Conservation (phyloP, 805 yeast species). For the Spathaspora arborariae region DNA sequence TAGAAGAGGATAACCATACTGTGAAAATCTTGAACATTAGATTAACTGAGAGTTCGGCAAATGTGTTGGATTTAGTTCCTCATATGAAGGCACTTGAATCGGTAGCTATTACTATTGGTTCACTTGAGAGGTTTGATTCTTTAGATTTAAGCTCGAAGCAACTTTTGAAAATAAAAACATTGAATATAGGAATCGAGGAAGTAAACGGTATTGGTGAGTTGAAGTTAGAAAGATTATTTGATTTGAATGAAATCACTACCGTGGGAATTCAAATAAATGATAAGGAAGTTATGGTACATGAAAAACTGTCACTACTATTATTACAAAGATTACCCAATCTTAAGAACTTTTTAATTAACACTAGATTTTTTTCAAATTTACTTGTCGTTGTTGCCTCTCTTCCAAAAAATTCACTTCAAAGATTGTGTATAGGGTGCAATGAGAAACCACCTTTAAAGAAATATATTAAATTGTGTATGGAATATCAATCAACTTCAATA, state of each 20-base stretch:
- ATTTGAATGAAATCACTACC: not conserved
- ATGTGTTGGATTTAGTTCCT: not conserved
- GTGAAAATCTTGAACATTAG: not conserved
- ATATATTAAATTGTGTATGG: not conserved
- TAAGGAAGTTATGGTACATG: not conserved
- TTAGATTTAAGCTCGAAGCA: not conserved
- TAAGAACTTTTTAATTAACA: not conserved
- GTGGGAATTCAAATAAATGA: not conserved
- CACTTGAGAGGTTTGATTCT: not conserved
- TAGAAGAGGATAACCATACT: not conserved
- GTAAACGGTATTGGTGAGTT: not conserved
- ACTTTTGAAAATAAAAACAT: not conserved
- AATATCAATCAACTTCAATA: not conserved
- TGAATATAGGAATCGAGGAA: not conserved
- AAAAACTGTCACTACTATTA: not conserved
- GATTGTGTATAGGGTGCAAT: no score
- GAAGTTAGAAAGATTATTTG: not conserved
- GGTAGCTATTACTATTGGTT: not conserved
- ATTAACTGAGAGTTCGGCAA: not conserved
- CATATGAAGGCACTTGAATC: not conserved
- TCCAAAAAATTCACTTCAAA: no score
- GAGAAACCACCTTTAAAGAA: no score
- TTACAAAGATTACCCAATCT: not conserved
- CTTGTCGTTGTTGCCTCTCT: no score
- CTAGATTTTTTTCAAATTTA: no score